These are phyloP conservation scores for Nicotiana rustica DNA, from an alignment of 305 asterid species.

Conservation along the genomic window DNA sequence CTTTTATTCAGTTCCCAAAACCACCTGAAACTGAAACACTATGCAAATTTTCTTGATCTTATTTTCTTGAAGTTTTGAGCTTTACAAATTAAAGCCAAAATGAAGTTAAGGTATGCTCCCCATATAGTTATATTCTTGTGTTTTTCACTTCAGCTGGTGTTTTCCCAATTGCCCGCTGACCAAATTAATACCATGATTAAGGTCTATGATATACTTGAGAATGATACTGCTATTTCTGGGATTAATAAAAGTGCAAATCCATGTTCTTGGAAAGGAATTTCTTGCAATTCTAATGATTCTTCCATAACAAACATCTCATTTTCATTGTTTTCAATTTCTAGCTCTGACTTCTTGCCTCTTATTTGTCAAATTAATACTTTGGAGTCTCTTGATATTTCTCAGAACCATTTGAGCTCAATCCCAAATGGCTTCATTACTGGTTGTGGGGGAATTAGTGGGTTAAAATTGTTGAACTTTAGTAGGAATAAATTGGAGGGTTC, in stretches of 20 bases:
- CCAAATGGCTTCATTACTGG: constrained; percentile 42
- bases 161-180: constrained; percentile 55
- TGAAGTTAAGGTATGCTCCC: constrained; percentile 50
- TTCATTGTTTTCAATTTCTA: constrained; percentile 47
- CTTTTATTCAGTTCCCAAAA: background rate
- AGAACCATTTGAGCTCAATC: constrained; percentile 57
- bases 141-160: constrained; percentile 48
- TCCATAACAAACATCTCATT: constrained; percentile 56
- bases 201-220: constrained; percentile 56
- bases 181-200: constrained; percentile 56
- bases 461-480: constrained; percentile 69
- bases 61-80: constrained; percentile 29
- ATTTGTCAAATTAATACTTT: constrained; percentile 57
- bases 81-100: constrained; percentile 30
- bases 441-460: constrained; percentile 57
- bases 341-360: constrained; percentile 57
- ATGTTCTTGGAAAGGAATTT: constrained; percentile 79
- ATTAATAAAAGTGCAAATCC: constrained; percentile 50
- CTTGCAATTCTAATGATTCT: constrained; percentile 51
- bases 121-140: constrained; percentile 42
- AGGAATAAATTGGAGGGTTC: constrained; percentile 49
- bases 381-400: constrained; percentile 67
- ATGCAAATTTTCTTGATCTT: too few species aligned
- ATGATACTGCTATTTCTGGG: constrained; percentile 40
- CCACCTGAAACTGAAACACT: background rate